Conservation (phyloP, 2,329 filamentous ascomycete species). For the Aspergillus sp. region DNA sequence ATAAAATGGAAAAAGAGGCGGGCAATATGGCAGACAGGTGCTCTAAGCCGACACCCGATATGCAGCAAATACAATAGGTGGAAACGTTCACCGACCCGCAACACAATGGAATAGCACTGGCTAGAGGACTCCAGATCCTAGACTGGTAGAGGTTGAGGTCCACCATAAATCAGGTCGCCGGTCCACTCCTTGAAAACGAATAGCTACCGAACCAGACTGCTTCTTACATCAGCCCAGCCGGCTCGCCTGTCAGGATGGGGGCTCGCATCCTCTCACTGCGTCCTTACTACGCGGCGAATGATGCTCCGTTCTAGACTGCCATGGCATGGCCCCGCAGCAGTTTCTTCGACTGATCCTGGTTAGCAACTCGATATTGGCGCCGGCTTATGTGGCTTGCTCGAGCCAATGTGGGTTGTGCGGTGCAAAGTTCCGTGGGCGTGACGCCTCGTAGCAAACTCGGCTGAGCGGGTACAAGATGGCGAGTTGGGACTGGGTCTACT, state of each 20-base stretch:
- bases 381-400: not conserved
- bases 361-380: not conserved
- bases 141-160: not conserved
- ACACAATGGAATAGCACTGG: not conserved
- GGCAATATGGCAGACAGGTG: not conserved
- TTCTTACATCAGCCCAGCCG: slow-evolving; percentile 1
- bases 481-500: not conserved
- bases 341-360: not conserved
- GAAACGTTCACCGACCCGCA: slow-evolving; percentile 11
- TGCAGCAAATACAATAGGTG: slow-evolving; percentile 10
- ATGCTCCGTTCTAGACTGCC: not conserved
- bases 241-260: not conserved
- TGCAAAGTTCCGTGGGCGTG: not conserved
- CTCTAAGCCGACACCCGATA: not conserved
- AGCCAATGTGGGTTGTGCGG: not conserved
- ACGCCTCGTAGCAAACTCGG: not conserved
- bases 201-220: not conserved
- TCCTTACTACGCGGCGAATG: not conserved
- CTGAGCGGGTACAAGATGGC: not conserved
- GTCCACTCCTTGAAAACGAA: not conserved
- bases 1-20: not conserved
- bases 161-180: not conserved
- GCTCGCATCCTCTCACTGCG: not conserved
- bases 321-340: not conserved
- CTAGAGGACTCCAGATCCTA: not conserved